Conservation (phyloP, 2,329 filamentous ascomycete genomes). For the Zymoseptoria brevis region DNA sequence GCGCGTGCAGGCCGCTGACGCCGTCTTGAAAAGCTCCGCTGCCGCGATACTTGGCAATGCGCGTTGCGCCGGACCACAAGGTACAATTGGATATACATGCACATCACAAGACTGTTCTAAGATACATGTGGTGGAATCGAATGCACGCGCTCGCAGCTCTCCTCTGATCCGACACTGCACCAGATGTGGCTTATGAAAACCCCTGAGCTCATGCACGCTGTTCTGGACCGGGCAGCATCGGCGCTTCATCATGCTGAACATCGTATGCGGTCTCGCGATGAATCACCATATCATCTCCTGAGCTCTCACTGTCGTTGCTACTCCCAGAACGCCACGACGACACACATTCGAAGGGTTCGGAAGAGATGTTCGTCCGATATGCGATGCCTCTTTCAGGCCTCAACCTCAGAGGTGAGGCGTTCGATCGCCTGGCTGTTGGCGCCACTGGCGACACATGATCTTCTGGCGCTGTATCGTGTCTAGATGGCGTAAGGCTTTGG, state of each 20-base stretch:
- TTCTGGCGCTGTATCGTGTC: constrained; percentile 1
- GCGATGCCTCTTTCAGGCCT: constrained; percentile 13
- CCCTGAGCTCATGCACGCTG: constrained; percentile 6
- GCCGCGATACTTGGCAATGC: not conserved
- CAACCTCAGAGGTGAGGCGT: constrained; percentile 9
- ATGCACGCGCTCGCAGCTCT: not conserved
- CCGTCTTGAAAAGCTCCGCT: not conserved
- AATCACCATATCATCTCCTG: constrained; percentile 23
- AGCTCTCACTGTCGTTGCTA: constrained; percentile 14
- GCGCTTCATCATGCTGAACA: constrained; percentile 19
- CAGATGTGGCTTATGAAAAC: not conserved
- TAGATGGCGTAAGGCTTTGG: not conserved
- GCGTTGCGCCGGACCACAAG: not conserved
- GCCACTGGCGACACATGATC: not conserved
- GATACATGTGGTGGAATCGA: not conserved
- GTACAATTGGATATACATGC: not conserved
- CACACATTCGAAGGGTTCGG: constrained; percentile 10
- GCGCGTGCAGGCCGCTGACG: not conserved
- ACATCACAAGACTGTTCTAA: not conserved
- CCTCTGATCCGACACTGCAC: constrained; percentile 1
- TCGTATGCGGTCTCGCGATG: constrained; percentile 21
- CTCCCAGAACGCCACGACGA: constrained; percentile 7
- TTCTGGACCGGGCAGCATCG: constrained; percentile 13
- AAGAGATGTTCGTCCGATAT: constrained; percentile 9
- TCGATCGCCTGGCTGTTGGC: not conserved